These are phyloP conservation scores for Polyporus arcularius DNA, from an alignment of 768 basidiomycete genomes.

Conservation along the genomic window DNA sequence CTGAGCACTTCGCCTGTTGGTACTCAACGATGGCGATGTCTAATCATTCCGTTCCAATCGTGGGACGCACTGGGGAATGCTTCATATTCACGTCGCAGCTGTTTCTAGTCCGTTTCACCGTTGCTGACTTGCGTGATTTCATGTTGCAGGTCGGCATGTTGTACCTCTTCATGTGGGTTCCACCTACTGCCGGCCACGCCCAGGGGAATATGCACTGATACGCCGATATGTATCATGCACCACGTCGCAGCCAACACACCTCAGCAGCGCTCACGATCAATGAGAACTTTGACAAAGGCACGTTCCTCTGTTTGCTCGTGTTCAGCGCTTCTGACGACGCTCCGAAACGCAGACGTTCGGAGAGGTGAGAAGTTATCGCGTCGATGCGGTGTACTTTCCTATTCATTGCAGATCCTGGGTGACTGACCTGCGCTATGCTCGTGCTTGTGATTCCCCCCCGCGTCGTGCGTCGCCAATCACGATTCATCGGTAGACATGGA, in stretches of 20 bases:
- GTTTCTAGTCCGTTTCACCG: background rate
- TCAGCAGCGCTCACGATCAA: slow-evolving; percentile 82
- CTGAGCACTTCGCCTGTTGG: too few species aligned
- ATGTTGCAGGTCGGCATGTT: slow-evolving; percentile 74
- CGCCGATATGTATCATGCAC: slow-evolving; percentile 28
- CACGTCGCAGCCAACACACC: slow-evolving; percentile 60
- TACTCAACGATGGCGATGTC: too few species aligned
- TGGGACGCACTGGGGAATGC: background rate
- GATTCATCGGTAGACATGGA: slow-evolving; percentile 70
- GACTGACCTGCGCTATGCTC: background rate
- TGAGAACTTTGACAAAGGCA: slow-evolving; percentile 86
- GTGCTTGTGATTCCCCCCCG: background rate
- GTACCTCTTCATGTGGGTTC: slow-evolving; percentile 80
- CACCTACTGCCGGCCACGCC: slow-evolving; percentile 3
- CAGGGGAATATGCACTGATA: background rate
- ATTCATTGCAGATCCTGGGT: background rate
- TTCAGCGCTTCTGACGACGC: background rate
- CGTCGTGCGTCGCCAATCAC: background rate
- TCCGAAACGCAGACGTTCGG: slow-evolving; percentile 40
- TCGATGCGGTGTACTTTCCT: too few species aligned
- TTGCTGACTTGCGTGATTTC: slow-evolving; percentile 1
- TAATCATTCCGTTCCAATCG: background rate
- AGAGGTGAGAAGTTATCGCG: slow-evolving; percentile 32
- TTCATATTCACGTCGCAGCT: background rate
- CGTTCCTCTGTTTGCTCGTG: slow-evolving; percentile 2